Percentiles rank a stretch among this genome's conserved stretches.
Conservation (phyloP, 129 eudicot species). For the Flaveria linearis region DNA sequence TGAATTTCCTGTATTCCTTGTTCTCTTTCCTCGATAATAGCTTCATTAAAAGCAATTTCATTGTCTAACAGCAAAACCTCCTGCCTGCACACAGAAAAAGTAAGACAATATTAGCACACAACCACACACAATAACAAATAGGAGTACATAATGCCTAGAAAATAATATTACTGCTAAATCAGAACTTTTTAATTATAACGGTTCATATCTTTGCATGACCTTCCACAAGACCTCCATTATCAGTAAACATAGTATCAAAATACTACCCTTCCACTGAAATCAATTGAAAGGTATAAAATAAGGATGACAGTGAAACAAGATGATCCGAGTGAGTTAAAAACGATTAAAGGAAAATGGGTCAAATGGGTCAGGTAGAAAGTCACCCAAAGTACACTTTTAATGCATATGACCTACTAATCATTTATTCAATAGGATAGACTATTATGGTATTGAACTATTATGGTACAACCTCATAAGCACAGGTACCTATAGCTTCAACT, state of each 20-base stretch:
- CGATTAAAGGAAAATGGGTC: not conserved
- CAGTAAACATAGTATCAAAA: too few relatives aligned
- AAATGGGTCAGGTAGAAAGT: not conserved
- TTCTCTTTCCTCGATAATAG: slow-evolving; percentile 74
- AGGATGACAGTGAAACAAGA: not conserved
- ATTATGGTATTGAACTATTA: not conserved
- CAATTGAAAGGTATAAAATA: too few relatives aligned
- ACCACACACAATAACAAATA: not conserved
- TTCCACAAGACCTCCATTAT: too few relatives aligned
- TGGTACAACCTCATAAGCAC: too few relatives aligned
- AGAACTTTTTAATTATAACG: too few relatives aligned
- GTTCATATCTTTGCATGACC: too few relatives aligned
- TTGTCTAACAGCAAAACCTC: slow-evolving; percentile 49
- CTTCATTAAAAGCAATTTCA: slow-evolving; percentile 62
- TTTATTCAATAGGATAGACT: too few relatives aligned
- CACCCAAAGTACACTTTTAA: not conserved
- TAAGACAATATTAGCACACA: not conserved
- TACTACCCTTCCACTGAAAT: too few relatives aligned
- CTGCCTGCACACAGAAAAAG: slow-evolving; percentile 31
- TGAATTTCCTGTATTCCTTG: slow-evolving; percentile 73
- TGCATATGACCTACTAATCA: not conserved
- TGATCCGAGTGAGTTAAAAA: not conserved
- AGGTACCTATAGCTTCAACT: too few relatives aligned
- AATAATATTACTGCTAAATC: too few relatives aligned
- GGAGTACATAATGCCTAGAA: not conserved